These are phyloP conservation scores for Rhizopus arrhizus DNA, from an alignment of 371 early-diverging fungal genomes.

Conservation along the genomic window DNA sequence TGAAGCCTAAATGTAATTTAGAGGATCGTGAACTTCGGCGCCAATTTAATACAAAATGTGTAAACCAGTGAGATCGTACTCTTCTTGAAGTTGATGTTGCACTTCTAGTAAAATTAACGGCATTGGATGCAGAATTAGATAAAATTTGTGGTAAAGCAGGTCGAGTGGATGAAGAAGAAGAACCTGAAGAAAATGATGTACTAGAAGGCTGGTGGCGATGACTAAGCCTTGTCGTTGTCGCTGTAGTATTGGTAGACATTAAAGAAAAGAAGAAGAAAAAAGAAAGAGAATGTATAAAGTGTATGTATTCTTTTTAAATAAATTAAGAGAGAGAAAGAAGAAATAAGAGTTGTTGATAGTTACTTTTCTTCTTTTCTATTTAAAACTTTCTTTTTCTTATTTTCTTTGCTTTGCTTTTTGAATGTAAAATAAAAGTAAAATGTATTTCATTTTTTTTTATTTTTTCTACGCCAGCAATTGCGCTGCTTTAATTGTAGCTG, in stretches of 20 bases:
- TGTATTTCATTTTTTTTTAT: constrained; percentile 3
- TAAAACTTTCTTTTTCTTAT: background rate
- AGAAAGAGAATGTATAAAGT: background rate
- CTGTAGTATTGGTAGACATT: constrained; percentile 3
- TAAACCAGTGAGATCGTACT: constrained; percentile 55
- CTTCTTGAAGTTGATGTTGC: constrained; percentile 47
- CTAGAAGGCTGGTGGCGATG: constrained; percentile 52
- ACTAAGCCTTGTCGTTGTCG: constrained; percentile 35
- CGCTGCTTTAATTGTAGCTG: background rate
- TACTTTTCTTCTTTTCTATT: background rate
- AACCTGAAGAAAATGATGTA: constrained; percentile 43
- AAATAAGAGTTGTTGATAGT: too few relatives aligned
- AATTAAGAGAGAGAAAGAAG: too few relatives aligned
- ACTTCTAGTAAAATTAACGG: constrained; percentile 47
- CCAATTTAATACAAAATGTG: constrained; percentile 52
- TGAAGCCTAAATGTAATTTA: constrained; percentile 40
- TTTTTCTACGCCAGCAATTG: background rate
- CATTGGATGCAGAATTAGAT: constrained; percentile 51
- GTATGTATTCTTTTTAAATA: too few relatives aligned
- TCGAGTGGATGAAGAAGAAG: constrained; percentile 47
- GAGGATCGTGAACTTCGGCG: constrained; percentile 48
- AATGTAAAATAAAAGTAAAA: background rate
- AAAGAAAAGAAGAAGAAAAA: background rate
- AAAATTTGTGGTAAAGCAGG: constrained; percentile 52
- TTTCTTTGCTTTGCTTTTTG: constrained; percentile 4